Evolutionary conservation across 352 stramenopile species (phyloP).

Genomic region (Phytophthora colocasiae): DNA sequence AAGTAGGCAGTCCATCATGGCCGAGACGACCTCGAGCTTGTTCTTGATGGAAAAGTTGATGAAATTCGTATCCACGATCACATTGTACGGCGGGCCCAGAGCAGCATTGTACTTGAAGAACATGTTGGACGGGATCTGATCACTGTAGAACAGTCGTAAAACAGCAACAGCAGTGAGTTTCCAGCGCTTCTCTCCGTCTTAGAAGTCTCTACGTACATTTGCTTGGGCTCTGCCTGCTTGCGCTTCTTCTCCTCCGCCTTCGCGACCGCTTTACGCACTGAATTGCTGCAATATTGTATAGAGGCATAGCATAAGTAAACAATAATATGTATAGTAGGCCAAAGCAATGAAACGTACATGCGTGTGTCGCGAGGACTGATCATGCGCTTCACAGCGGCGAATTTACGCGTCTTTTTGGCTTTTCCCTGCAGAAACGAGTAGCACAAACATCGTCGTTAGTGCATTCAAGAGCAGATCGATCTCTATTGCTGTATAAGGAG

Average conservation of each 20-base stretch:
- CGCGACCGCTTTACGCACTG: slow-evolving; percentile 74
- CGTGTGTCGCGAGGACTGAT: slow-evolving; percentile 98
- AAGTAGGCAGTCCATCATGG: slow-evolving; percentile 99
- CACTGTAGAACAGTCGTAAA: slow-evolving; percentile 48
- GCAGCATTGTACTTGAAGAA: slow-evolving; percentile 99
- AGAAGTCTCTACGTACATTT: slow-evolving; percentile 78
- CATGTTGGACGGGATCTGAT: slow-evolving; percentile 97
- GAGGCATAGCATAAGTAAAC: background rate
- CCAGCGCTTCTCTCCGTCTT: background rate
- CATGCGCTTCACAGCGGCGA: slow-evolving; percentile 98
- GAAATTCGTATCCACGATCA: slow-evolving; percentile 99
- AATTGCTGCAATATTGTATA: slow-evolving; percentile 55
- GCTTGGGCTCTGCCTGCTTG: slow-evolving; percentile 91
- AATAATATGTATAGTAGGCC: slow-evolving; percentile 1
- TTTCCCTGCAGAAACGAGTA: slow-evolving; percentile 84
- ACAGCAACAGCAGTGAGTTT: slow-evolving; percentile 25
- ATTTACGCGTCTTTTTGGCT: slow-evolving; percentile 98
- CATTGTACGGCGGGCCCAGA: slow-evolving; percentile 98
- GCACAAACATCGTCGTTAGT: slow-evolving; percentile 6
- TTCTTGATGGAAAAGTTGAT: slow-evolving; percentile 99
- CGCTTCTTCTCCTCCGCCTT: slow-evolving; percentile 90
- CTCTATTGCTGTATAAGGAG: background rate
- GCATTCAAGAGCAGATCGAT: background rate
- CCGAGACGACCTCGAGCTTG: slow-evolving; percentile 98
- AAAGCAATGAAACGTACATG: slow-evolving; percentile 79